Conservation (phyloP, 208 protist genomes). For the Trypanosomatidae sp. region DNA sequence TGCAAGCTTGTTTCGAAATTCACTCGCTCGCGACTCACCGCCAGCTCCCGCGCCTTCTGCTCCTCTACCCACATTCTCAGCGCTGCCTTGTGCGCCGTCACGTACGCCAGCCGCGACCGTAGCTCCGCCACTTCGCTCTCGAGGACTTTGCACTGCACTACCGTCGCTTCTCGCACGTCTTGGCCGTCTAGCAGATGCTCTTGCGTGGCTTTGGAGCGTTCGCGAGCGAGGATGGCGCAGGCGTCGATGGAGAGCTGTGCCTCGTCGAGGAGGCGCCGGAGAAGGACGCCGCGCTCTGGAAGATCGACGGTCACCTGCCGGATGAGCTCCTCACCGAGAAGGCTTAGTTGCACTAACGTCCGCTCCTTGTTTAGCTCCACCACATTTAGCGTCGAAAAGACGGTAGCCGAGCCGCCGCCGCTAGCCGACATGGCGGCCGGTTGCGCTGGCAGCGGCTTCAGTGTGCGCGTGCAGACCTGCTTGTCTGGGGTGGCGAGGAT, state of each 20-base stretch:
- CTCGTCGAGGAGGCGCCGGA: slow-evolving; percentile 53
- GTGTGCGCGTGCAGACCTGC: slow-evolving; percentile 21
- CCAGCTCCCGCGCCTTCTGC: slow-evolving; percentile 5
- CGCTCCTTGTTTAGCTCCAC: slow-evolving; percentile 54
- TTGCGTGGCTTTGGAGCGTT: slow-evolving; percentile 17
- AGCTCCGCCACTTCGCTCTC: slow-evolving; percentile 34
- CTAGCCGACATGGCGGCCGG: slow-evolving; percentile 17
- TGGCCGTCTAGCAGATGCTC: slow-evolving; percentile 29
- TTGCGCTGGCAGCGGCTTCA: slow-evolving; percentile 15
- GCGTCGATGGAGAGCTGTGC: slow-evolving; percentile 41
- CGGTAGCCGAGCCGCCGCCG: slow-evolving; percentile 47
- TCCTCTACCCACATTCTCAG: slow-evolving; percentile 27
- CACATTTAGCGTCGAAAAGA: slow-evolving; percentile 39
- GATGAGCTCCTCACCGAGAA: slow-evolving; percentile 52
- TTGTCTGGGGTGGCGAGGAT: slow-evolving; percentile 18
- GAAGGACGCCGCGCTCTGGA: slow-evolving; percentile 60
- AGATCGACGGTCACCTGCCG: slow-evolving; percentile 64
- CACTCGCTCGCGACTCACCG: slow-evolving; percentile 12
- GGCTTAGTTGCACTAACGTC: slow-evolving; percentile 34
- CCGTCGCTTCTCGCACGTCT: slow-evolving; percentile 25
- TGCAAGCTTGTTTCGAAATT: slow-evolving; percentile 30
- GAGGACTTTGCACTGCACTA: slow-evolving; percentile 12
- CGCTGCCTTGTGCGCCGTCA: slow-evolving; percentile 25
- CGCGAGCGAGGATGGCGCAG: slow-evolving; percentile 31
- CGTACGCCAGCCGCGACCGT: slow-evolving; percentile 9